Percentiles rank a stretch among this genome's conserved stretches.
These are phyloP conservation scores for Penicillium hesseltinei DNA, from an alignment of 2,329 filamentous ascomycete genomes.

Conservation along the genomic window DNA sequence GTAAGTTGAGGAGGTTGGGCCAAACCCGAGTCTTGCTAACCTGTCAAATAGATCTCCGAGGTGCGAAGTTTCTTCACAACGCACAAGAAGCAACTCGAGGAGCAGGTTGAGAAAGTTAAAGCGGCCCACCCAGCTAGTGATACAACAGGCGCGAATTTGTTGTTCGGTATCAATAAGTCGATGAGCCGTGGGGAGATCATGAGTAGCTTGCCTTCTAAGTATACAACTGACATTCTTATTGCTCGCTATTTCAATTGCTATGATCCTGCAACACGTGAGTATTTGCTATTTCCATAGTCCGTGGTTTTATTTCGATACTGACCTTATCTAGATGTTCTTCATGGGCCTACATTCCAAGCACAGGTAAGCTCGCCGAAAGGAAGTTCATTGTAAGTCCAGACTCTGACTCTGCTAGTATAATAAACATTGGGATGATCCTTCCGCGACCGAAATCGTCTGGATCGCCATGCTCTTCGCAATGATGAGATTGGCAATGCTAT, in stretches of 20 bases:
- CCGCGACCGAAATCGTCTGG: conserved; percentile 59
- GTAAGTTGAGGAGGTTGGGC: conserved; percentile 36
- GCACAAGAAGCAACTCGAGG: conserved; percentile 86
- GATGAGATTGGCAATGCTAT: conserved; percentile 64
- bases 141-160: conserved; percentile 67
- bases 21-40: not conserved
- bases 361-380: conserved; percentile 49
- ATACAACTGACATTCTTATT: conserved; percentile 79
- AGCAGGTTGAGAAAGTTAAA: conserved; percentile 73
- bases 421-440: conserved; percentile 59
- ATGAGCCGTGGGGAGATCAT: conserved; percentile 75
- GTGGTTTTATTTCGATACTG: not conserved
- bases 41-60: conserved; percentile 66
- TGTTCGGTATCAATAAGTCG: conserved; percentile 70
- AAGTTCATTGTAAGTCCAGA: not conserved
- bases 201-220: conserved; percentile 74
- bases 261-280: conserved; percentile 61
- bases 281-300: not conserved
- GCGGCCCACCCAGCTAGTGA: conserved; percentile 59
- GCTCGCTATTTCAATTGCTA: conserved; percentile 87
- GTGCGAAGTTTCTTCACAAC: conserved; percentile 85
- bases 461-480: conserved; percentile 62
- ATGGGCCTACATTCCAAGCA: conserved; percentile 80
- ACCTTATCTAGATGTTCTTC: conserved; percentile 60
- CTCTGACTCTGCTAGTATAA: conserved; percentile 52